Base-by-base conservation (phyloP, 345 rosid genomes). In the Populus alba region DNA sequence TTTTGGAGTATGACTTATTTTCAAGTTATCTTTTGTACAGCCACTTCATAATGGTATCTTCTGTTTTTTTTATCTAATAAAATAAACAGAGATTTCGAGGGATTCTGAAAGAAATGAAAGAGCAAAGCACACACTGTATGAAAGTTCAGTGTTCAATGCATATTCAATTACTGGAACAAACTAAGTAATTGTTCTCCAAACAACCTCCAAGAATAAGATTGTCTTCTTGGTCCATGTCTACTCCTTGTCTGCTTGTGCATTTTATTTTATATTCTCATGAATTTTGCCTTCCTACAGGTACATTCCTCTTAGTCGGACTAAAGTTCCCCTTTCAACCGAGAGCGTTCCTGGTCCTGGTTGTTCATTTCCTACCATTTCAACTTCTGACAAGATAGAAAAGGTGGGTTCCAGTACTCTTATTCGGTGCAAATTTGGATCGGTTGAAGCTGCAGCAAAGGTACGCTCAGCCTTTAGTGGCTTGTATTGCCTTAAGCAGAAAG, bases 391-490 rank as follows among this genome's bases (percentile, higher is more conserved):
- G 87, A 86, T 90, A 77, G 90, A 83, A 75, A 90, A 80, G 80
- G 86, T 85, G 35, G 88, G 77, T 81, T 83, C 91, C 31, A 93
- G 90, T 83, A 89, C 90, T 71, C 85, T 93, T 72, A 72, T 85
- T 75, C 86, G 29, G n/a, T 93, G 92, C 90, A 88, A 87, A 75
- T 77, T 90, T 70, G 96, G 94, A 78, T 89, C 96, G 27, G 75
- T 84, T 83, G 88, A 88, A 59, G 93, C 92, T 77, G 97, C 84
- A 75, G 91, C 91, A 61, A 96, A 96, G 98, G 99, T 90, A 27
- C 70, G 79, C 70, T 77, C 35, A 22, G n/a, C 62, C 41, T 73
- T 71, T 25, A 18, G 6, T 7, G 45, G 49, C 13, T 57, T 51
- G 33, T 23, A 53, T 67, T 53, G 47, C 20, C 23, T 15, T 7